Percentiles rank a stretch among this genome's conserved stretches.
phyloP scores from a whole-genome alignment of 2,329 filamentous ascomycete genomes.

The Exophiala viscosa region DNA sequence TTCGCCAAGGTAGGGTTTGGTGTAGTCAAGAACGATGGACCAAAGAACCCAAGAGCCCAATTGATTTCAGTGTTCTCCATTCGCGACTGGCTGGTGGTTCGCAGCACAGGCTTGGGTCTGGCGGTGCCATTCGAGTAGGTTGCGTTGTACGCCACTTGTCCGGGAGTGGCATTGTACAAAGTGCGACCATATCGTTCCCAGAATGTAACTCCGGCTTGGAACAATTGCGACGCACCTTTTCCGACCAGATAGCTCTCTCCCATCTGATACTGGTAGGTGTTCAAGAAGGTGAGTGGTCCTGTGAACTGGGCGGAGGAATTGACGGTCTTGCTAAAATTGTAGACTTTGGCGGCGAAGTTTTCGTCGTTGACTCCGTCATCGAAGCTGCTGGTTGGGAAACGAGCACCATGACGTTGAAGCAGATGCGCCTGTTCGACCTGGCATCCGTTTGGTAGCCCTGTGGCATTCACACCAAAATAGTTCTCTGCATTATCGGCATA shows the following conservation, averaged over 20 bases:
- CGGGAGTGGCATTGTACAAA: slow-evolving; percentile 49
- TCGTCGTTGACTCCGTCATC: slow-evolving; percentile 51
- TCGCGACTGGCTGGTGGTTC: slow-evolving; percentile 53
- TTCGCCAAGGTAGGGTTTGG: slow-evolving; percentile 39
- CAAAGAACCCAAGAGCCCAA: slow-evolving; percentile 53
- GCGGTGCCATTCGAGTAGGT: slow-evolving; percentile 46
- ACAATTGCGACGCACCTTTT: slow-evolving; percentile 50
- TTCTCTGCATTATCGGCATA: slow-evolving; percentile 47
- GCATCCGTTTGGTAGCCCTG: slow-evolving; percentile 53
- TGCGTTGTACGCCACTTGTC: slow-evolving; percentile 48
- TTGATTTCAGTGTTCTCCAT: slow-evolving; percentile 55
- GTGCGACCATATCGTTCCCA: slow-evolving; percentile 55
- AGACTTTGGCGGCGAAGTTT: slow-evolving; percentile 48
- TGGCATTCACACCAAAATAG: slow-evolving; percentile 34
- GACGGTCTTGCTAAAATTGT: slow-evolving; percentile 42
- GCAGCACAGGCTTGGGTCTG: slow-evolving; percentile 48
- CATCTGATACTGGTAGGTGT: slow-evolving; percentile 50
- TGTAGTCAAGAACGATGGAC: slow-evolving; percentile 39
- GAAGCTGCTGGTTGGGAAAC: slow-evolving; percentile 46
- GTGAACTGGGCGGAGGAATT: slow-evolving; percentile 38
- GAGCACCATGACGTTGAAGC: slow-evolving; percentile 54
- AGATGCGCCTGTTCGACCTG: slow-evolving; percentile 54
- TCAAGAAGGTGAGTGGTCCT: slow-evolving; percentile 52
- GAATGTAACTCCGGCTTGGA: slow-evolving; percentile 48
- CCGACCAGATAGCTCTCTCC: slow-evolving; percentile 46